Conservation (phyloP, 192 early-diverging fungal genomes). For the Glomus cerebriforme region DNA sequence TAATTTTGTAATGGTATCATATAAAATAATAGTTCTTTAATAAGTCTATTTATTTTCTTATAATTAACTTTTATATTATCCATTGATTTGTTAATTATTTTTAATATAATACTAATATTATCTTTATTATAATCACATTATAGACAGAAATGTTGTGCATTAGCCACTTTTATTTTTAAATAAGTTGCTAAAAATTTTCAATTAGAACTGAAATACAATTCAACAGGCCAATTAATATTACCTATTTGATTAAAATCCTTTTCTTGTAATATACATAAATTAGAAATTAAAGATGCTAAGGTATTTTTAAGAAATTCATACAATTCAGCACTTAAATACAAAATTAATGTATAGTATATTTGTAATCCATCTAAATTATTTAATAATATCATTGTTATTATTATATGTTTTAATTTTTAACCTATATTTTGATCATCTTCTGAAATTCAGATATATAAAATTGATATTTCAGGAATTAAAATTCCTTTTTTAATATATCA, state of each 20-base stretch:
- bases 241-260: neutral
- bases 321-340: neutral
- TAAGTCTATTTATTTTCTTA: neutral
- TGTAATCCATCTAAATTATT: neutral
- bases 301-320: too few relatives aligned
- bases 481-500: neutral
- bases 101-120: neutral
- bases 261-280: neutral
- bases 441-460: neutral
- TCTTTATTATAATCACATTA: neutral
- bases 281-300: neutral
- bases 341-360: neutral
- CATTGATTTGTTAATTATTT: constrained; percentile 2
- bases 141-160: neutral
- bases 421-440: neutral
- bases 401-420: neutral
- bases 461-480: neutral
- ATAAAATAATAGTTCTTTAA: neutral
- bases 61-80: neutral
- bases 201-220: neutral
- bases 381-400: neutral
- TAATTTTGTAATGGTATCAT: neutral
- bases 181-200: constrained; percentile 1
- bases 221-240: neutral
- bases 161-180: neutral